These are phyloP conservation scores for Sphaerostilbella broomeana DNA, from an alignment of 2,329 filamentous ascomycete genomes.

Conservation along the genomic window DNA sequence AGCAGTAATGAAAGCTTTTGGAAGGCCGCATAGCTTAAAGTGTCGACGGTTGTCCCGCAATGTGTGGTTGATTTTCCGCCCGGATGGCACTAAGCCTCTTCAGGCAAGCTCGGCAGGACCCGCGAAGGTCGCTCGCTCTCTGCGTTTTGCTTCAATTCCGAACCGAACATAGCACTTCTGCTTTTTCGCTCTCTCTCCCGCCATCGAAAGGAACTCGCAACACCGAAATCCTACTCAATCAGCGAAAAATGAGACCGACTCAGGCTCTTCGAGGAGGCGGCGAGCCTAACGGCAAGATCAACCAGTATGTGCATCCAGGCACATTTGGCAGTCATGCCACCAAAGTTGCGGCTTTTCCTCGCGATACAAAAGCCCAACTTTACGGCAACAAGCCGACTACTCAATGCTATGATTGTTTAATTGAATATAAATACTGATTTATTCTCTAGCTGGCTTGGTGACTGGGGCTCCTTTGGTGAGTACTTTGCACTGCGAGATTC, in stretches of 20 bases:
- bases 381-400: conserved; percentile 12
- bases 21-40: background rate
- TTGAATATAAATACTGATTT: conserved; percentile 3
- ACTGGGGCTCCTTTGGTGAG: conserved; percentile 71
- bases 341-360: conserved; percentile 29
- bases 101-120: conserved; percentile 30
- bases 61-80: conserved; percentile 19
- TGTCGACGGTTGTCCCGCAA: conserved; percentile 5
- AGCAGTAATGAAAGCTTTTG: no score
- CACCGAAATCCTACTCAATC: conserved; percentile 10
- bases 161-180: conserved; percentile 11
- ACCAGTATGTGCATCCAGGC: conserved; percentile 27
- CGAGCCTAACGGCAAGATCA: conserved; percentile 26
- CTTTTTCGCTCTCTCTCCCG: conserved; percentile 8
- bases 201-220: conserved; percentile 12
- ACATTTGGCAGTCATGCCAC: conserved; percentile 8
- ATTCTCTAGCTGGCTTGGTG: conserved; percentile 58
- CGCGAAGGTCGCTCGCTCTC: conserved; percentile 21
- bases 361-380: conserved; percentile 11
- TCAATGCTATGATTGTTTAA: conserved; percentile 16
- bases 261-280: conserved; percentile 31
- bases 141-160: conserved; percentile 21
- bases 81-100: conserved; percentile 26
- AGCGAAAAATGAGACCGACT: conserved; percentile 35
- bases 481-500: conserved; percentile 22